Evolutionary conservation across 1,139 yeast genomes (phyloP), one percentile per base, ranked within the genome.

Genomic region (Nakaseomyces uthaithaninus): DNA sequence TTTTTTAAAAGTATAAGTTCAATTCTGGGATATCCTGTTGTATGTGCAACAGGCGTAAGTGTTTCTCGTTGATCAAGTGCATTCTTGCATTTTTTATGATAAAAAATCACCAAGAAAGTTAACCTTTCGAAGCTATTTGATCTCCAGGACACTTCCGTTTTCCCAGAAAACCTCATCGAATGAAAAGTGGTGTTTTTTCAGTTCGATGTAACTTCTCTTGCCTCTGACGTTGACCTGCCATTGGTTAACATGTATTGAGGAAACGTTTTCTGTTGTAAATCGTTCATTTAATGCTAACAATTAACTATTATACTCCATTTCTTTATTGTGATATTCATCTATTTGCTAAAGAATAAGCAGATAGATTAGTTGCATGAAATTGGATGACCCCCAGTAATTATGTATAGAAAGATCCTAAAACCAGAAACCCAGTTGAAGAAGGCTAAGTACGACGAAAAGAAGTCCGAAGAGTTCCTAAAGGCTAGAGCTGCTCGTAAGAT

Each of bases 381-480:
- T n/a, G n/a, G n/a, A n/a, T n/a, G n/a, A n/a, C n/a, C n/a, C n/a
- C n/a, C n/a, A 15, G 41, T 30, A 27, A 28, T 40, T 47, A 44
- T 42, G 36, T 39, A 47, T 47, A 59, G 63, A 53, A 55, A 66
- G 60, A 54, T 67, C 55, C 59, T 66, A 51, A 66, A 65, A 71
- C 98, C 98, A 74, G 98, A 91, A 82, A 75, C 96, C 65, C 85
- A 84, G 67, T 75, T 85, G 72, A 91, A 91, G 84, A 85, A 87
- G 82, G 74, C 85, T 67, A 82, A 85, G 80, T 82, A 89, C 72
- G 77, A 80, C 67, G 83, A 83, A 68, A 84, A 87, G 80, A 74
- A 79, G 62, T 78, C 81, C 59, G 91, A 80, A 65, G 79, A 82
- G 72, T 79, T 85, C 68, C 85, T 89, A 65, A 94, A 91, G 64